A percentile compares a stretch with the other conserved stretches of the same genome.
phyloP scores from a whole-genome alignment of 2,329 filamentous ascomycete species.

The Xylariaceae sp. region DNA sequence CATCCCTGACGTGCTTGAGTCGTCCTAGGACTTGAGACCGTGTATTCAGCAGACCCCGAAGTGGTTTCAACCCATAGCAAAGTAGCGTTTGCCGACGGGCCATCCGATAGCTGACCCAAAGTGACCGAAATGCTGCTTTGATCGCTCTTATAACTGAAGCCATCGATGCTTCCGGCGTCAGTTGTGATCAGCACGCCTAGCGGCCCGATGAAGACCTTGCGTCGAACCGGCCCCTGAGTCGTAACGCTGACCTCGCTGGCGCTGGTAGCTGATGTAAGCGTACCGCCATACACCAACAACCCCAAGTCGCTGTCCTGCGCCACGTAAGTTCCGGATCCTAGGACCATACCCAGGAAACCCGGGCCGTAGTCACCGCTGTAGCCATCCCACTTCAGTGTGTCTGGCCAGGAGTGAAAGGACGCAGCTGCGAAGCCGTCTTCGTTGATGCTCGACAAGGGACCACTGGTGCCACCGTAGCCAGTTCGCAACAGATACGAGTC shows the following conservation, averaged over 20 bases:
- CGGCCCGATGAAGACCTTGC: constrained; percentile 46
- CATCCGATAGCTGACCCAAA: constrained; percentile 31
- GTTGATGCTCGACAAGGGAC: constrained; percentile 53
- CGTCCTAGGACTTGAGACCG: constrained; percentile 22
- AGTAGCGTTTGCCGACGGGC: constrained; percentile 29
- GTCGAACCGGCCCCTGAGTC: constrained; percentile 45
- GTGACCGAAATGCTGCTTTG: constrained; percentile 29
- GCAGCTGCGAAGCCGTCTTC: constrained; percentile 50
- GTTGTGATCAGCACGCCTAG: constrained; percentile 40
- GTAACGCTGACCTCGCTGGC: constrained; percentile 34
- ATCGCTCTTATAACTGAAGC: constrained; percentile 34
- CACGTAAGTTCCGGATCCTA: constrained; percentile 49
- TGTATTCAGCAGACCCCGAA: constrained; percentile 24
- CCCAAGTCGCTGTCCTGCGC: constrained; percentile 43
- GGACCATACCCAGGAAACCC: constrained; percentile 48
- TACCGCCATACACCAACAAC: constrained; percentile 48
- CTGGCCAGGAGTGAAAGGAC: constrained; percentile 55
- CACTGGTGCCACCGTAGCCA: constrained; percentile 51
- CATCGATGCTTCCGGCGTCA: constrained; percentile 42
- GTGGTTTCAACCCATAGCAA: constrained; percentile 38
- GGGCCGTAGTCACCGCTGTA: constrained; percentile 56
- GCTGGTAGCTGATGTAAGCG: constrained; percentile 27
- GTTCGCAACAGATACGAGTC: constrained; percentile 50
- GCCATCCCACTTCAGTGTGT: constrained; percentile 52
- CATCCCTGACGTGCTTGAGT: constrained; percentile 29